phyloP scores from a whole-genome alignment of 495 filamentous ascomycete genomes.

The Hyaloscypha hepaticicola region DNA sequence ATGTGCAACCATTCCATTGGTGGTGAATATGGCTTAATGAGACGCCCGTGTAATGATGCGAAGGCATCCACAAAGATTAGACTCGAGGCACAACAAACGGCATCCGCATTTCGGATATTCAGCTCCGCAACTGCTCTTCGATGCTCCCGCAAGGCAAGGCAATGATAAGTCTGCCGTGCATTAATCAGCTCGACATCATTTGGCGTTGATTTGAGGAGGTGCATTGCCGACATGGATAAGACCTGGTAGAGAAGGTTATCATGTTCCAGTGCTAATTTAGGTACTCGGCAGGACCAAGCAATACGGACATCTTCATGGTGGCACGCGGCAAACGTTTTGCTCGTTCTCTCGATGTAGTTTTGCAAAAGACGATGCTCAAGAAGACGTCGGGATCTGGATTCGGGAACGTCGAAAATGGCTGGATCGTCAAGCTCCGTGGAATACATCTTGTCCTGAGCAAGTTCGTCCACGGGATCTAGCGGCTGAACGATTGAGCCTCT shows the following conservation, averaged over 20 bases:
- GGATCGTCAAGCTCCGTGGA: not conserved
- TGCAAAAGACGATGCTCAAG: conserved; percentile 17
- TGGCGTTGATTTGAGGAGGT: conserved; percentile 4
- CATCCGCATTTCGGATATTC: conserved; percentile 4
- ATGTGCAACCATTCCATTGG: conserved; percentile 17
- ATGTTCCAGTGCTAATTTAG: conserved; percentile 14
- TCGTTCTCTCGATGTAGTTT: conserved; percentile 11
- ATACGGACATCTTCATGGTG: not conserved
- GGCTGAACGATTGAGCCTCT: not conserved
- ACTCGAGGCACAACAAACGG: conserved; percentile 13
- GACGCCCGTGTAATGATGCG: conserved; percentile 11
- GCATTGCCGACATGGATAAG: conserved; percentile 14
- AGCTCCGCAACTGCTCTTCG: conserved; percentile 3
- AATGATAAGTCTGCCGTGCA: conserved; percentile 6
- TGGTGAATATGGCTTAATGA: conserved; percentile 10
- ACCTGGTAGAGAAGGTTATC: conserved; percentile 15
- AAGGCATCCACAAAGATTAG: conserved; percentile 12
- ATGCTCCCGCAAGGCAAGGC: conserved; percentile 17
- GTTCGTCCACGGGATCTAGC: not conserved
- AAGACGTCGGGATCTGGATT: not conserved
- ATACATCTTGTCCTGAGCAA: not conserved
- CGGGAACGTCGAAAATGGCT: not conserved
- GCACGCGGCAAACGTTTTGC: conserved; percentile 2
- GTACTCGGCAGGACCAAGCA: conserved; percentile 10
- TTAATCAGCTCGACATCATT: conserved; percentile 2